Evolutionary conservation across 129 eudicot genomes (phyloP).

Genomic region (Helianthus annuus): DNA sequence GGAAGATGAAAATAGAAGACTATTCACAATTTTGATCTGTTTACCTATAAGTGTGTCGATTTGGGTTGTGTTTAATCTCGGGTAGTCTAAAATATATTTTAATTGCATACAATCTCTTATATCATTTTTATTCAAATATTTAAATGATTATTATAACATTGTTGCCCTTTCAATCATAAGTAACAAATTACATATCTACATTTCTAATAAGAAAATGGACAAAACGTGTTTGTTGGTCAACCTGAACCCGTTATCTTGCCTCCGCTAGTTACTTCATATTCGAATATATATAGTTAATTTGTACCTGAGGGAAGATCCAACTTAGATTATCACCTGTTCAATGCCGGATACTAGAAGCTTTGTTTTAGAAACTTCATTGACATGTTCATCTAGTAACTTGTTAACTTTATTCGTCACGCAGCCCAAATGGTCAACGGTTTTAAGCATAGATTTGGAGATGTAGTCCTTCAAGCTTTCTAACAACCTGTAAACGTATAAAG

Average conservation of each 20-base stretch:
- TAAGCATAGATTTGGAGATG: constrained; percentile 64
- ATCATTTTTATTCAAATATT: neutral
- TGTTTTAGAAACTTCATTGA: constrained; percentile 44
- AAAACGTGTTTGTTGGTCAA: neutral
- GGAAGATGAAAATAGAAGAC: constrained; percentile 12
- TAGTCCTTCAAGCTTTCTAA: constrained; percentile 68
- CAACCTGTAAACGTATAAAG: constrained; percentile 40
- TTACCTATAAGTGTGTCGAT: neutral
- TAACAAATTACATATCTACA: neutral
- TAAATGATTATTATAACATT: neutral
- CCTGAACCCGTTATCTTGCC: neutral
- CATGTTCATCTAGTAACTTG: constrained; percentile 56
- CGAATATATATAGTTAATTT: neutral
- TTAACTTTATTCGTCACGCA: constrained; percentile 64
- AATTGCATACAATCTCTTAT: neutral
- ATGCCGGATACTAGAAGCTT: constrained; percentile 51
- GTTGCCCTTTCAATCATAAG: neutral
- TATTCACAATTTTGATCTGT: neutral
- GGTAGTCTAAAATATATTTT: neutral
- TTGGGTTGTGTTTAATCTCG: neutral
- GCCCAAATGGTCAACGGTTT: constrained; percentile 89
- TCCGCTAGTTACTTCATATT: neutral
- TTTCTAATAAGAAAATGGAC: neutral
- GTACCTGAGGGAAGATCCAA: no score
- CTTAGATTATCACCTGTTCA: constrained; percentile 73